Percentiles rank a stretch among this genome's conserved stretches.
Conservation (phyloP, 306 rosid genomes). For the Nissolia schottii region DNA sequence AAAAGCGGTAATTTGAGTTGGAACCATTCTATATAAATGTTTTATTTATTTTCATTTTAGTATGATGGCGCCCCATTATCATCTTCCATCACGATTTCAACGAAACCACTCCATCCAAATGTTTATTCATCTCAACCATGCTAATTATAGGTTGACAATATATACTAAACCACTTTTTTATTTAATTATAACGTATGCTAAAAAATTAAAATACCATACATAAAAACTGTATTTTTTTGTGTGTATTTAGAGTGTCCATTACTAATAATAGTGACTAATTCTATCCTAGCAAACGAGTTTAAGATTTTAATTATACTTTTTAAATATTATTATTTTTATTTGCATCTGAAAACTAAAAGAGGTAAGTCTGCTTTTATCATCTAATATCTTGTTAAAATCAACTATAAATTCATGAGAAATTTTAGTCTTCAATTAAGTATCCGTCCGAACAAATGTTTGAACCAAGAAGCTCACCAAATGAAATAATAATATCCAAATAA, state of each 20-base stretch:
- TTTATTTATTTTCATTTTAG: no score
- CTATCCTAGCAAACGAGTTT: no score
- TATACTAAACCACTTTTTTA: neutral
- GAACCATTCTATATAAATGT: neutral
- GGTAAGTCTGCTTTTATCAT: no score
- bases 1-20: no score
- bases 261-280: no score
- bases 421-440: neutral
- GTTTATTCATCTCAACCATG: neutral
- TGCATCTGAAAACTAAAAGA: no score
- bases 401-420: neutral
- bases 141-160: neutral
- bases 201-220: neutral
- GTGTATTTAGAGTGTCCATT: no score
- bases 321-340: no score
- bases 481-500: neutral
- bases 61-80: neutral
- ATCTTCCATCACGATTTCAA: neutral
- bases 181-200: neutral
- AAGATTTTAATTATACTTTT: no score
- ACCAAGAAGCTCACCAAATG: neutral
- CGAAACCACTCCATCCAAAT: neutral
- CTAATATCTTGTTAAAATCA: no score
- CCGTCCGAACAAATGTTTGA: neutral
- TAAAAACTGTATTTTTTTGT: no score